Conservation (phyloP, 139 green algal genomes). For the Pycnococcus provasolii region DNA sequence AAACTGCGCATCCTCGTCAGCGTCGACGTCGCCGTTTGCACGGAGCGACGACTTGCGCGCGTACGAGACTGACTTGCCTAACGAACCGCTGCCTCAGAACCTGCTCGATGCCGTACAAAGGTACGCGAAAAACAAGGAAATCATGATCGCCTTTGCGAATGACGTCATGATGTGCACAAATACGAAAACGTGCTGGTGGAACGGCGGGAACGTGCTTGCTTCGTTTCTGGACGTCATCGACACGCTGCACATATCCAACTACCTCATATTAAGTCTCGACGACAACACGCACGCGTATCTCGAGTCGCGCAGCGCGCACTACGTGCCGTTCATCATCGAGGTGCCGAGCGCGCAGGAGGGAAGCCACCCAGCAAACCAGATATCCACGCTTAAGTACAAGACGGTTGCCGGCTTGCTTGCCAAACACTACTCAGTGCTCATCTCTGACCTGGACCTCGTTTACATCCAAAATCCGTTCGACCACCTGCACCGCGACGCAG, state of each 20-base stretch:
- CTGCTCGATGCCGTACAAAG: too few species aligned
- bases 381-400: slow-evolving; percentile 19
- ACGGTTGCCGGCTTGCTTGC: background rate
- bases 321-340: background rate
- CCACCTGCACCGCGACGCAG: slow-evolving; percentile 33
- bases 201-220: slow-evolving; percentile 41
- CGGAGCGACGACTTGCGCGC: too few species aligned
- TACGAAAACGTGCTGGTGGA: slow-evolving; percentile 37
- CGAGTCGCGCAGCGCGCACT: too few species aligned
- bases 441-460: slow-evolving; percentile 43
- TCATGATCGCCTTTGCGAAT: slow-evolving; percentile 43
- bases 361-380: slow-evolving; percentile 13
- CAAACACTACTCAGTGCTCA: too few species aligned
- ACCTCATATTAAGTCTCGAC: background rate
- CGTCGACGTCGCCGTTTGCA: too few species aligned
- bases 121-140: slow-evolving; percentile 8
- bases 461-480: slow-evolving; percentile 12
- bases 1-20: too few species aligned
- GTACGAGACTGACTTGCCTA: too few species aligned
- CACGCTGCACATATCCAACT: background rate
- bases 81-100: too few species aligned
- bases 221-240: slow-evolving; percentile 33
- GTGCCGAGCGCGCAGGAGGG: slow-evolving; percentile 6
- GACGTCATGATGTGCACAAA: slow-evolving; percentile 49
- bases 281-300: too few species aligned